A percentile compares a stretch with the other conserved stretches of the same genome.
phyloP scores from a whole-genome alignment of 177 flowering plant genomes.

The Vitis hybrid region DNA sequence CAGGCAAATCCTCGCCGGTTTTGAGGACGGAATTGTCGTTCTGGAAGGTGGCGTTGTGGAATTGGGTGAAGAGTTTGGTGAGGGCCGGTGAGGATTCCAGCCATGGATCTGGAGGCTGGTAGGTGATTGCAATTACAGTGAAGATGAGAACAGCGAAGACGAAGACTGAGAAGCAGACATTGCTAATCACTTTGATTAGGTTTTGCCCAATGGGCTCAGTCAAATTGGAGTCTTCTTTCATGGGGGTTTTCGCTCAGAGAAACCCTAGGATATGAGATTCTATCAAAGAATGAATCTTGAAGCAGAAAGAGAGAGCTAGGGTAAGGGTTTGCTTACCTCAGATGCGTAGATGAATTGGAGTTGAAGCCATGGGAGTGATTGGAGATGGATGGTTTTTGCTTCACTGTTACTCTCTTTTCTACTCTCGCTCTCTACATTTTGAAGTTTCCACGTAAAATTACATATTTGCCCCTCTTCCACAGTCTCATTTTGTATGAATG shows the following conservation, averaged over 20 bases:
- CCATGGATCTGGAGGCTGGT: conserved; percentile 98
- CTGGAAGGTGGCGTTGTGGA: conserved; percentile 73
- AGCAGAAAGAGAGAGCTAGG: neutral
- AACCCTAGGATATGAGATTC: neutral
- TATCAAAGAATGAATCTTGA: conserved; percentile 3
- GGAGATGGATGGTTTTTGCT: too few species aligned
- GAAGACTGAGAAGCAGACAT: conserved; percentile 84
- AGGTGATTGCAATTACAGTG: conserved; percentile 90
- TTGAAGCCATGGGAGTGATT: too few species aligned
- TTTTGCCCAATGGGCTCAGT: conserved; percentile 82
- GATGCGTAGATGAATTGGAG: neutral
- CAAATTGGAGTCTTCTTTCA: conserved; percentile 38
- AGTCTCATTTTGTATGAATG: too few species aligned
- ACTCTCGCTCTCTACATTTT: too few species aligned
- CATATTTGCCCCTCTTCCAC: too few species aligned
- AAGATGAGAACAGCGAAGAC: conserved; percentile 76
- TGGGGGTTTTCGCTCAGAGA: conserved; percentile 16
- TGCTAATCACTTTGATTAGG: conserved; percentile 74
- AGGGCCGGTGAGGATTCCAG: conserved; percentile 77
- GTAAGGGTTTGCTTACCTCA: conserved; percentile 11
- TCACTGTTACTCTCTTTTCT: too few species aligned
- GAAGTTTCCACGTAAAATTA: too few species aligned
- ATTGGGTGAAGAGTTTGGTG: conserved; percentile 59
- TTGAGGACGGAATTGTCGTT: conserved; percentile 60
- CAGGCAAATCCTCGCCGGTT: conserved; percentile 77